Evolutionary conservation across 2,329 filamentous ascomycete species (phyloP).

Genomic region (Fonsecaea erecta): DNA sequence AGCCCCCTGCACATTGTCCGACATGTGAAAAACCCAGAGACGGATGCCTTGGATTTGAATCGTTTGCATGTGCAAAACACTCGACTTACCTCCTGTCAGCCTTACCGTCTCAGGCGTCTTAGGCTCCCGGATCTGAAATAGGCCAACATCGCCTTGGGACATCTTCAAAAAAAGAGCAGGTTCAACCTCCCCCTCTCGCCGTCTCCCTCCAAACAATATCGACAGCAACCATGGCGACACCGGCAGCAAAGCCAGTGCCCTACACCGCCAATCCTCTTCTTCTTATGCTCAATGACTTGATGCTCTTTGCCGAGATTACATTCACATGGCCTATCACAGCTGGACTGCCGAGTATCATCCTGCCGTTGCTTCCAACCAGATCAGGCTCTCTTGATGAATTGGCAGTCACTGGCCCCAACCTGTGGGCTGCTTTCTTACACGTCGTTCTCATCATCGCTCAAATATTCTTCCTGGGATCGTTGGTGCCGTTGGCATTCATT

Average conservation of each 20-base stretch:
- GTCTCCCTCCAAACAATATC: constrained; percentile 42
- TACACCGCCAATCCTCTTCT: constrained; percentile 48
- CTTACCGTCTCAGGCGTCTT: not conserved
- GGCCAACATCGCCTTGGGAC: not conserved
- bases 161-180: too few relatives aligned
- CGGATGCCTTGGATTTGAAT: not conserved
- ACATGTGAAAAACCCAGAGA: constrained; percentile 20
- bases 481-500: constrained; percentile 59
- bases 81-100: not conserved
- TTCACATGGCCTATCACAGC: constrained; percentile 32
- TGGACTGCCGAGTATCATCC: constrained; percentile 63
- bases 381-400: constrained; percentile 67
- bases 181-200: not conserved
- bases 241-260: constrained; percentile 42
- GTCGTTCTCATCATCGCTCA: constrained; percentile 64
- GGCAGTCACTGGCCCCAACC: constrained; percentile 49
- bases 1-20: not conserved
- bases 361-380: constrained; percentile 59
- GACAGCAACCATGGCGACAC: constrained; percentile 39
- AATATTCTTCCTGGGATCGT: constrained; percentile 61
- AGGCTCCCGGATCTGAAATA: not conserved
- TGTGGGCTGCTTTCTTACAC: constrained; percentile 64
- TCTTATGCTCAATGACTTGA: constrained; percentile 48
- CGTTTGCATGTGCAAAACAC: not conserved
- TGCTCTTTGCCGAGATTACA: constrained; percentile 43